Percentiles rank a stretch among this genome's conserved stretches.
These are phyloP conservation scores for Xylaria digitata DNA, from an alignment of 2,329 filamentous ascomycete species.

Conservation along the genomic window DNA sequence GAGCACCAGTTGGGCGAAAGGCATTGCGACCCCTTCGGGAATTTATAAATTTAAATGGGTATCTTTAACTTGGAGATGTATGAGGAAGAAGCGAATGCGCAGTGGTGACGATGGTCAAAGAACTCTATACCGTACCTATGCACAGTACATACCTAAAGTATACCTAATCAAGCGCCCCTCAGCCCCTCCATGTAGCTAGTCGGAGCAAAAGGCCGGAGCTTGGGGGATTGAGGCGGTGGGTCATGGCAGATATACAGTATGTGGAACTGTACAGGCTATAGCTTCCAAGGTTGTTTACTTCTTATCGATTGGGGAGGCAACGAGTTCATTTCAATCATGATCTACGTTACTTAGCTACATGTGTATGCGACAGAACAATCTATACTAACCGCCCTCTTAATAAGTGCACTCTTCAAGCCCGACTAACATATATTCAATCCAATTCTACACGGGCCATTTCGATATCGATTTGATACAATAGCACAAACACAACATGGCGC, in stretches of 20 bases:
- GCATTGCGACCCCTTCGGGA: constrained; percentile 56
- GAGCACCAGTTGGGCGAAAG: constrained; percentile 81
- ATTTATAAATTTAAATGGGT: not conserved
- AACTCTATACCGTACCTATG: constrained; percentile 1
- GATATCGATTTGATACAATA: not conserved
- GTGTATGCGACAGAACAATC: constrained; percentile 25
- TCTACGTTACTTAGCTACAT: not conserved
- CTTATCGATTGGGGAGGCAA: constrained; percentile 35
- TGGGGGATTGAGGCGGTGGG: constrained; percentile 18
- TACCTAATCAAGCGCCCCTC: constrained; percentile 27
- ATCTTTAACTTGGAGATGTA: not conserved
- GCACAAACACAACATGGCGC: constrained; percentile 41
- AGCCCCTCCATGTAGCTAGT: constrained; percentile 31
- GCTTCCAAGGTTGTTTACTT: constrained; percentile 29
- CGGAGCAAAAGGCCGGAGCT: not conserved
- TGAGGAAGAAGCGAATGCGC: constrained; percentile 1
- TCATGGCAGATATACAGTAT: constrained; percentile 14
- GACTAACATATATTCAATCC: not conserved
- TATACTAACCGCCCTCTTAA: not conserved
- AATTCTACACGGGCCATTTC: not conserved
- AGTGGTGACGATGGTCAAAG: not conserved
- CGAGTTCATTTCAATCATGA: constrained; percentile 1
- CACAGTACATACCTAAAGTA: constrained; percentile 17
- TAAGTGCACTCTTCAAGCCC: not conserved
- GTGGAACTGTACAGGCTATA: not conserved